A percentile compares a stretch with the other conserved stretches of the same genome.
These are phyloP conservation scores for Lentinula raphanica DNA, from an alignment of 768 basidiomycete genomes.

Conservation along the genomic window DNA sequence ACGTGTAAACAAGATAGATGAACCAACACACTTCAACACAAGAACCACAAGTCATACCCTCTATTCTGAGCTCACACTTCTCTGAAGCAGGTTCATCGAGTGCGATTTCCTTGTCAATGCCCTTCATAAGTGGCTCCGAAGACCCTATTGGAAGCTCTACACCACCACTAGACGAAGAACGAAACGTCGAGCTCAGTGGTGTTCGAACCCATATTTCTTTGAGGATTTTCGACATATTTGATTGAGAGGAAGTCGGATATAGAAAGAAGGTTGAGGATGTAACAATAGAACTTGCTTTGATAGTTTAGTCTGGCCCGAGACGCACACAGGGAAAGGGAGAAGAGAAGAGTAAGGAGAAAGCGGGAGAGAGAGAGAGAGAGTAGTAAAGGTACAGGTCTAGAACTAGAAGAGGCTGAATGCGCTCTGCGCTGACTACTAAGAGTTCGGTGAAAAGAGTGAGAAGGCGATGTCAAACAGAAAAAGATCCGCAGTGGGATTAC, in stretches of 20 bases:
- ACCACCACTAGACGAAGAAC: slow-evolving; percentile 1
- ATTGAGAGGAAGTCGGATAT: neutral
- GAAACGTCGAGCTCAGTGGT: slow-evolving; percentile 8
- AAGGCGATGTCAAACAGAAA: neutral
- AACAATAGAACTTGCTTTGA: neutral
- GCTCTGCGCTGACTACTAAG: slow-evolving; percentile 6
- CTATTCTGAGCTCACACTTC: slow-evolving; percentile 74
- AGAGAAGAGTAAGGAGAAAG: neutral
- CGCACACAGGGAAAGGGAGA: neutral
- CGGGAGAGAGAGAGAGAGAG: neutral
- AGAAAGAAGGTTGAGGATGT: neutral
- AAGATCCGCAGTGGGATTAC: neutral
- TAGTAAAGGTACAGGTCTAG: neutral
- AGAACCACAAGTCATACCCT: slow-evolving; percentile 88
- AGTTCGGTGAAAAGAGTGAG: slow-evolving; percentile 1
- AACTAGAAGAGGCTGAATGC: neutral
- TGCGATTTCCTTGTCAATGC: slow-evolving; percentile 17
- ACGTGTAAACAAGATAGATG: neutral
- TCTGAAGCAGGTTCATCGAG: slow-evolving; percentile 28
- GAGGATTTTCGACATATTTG: slow-evolving; percentile 4
- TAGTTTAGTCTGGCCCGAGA: neutral
- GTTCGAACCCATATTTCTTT: slow-evolving; percentile 8
- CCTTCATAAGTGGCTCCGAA: slow-evolving; percentile 18
- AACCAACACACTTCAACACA: slow-evolving; percentile 70
- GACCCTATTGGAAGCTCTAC: slow-evolving; percentile 14